phyloP scores from a whole-genome alignment of 768 basidiomycete genomes.

The Tephrocybe sp. region DNA sequence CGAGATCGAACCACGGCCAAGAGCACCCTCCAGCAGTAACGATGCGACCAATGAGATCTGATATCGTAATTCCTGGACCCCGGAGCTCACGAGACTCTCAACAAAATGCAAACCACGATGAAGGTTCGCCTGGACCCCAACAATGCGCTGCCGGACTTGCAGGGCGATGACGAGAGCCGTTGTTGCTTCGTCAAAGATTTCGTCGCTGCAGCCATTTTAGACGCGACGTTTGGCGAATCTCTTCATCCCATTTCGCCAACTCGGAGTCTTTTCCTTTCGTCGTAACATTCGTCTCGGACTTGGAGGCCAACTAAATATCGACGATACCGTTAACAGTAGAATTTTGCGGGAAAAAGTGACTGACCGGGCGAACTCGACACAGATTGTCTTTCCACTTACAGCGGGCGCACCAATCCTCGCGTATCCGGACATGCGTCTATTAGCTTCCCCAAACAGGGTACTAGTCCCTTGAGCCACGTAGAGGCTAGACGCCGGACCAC shows the following conservation, averaged over 20 bases:
- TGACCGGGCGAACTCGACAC: conserved; percentile 93
- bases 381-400: conserved; percentile 95
- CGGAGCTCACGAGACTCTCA: conserved; percentile 51
- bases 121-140: conserved; percentile 49
- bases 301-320: conserved; percentile 59
- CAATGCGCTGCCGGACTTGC: conserved; percentile 60
- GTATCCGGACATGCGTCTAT: too few relatives aligned
- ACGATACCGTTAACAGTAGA: background rate
- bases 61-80: conserved; percentile 47
- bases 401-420: conserved; percentile 97
- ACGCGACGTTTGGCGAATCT: conserved; percentile 81
- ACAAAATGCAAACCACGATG: conserved; percentile 71
- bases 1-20: conserved; percentile 59
- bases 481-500: too few relatives aligned
- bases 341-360: conserved; percentile 7
- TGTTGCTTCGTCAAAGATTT: conserved; percentile 78
- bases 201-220: conserved; percentile 61
- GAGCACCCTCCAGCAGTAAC: conserved; percentile 63
- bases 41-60: conserved; percentile 58
- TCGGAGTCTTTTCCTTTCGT: conserved; percentile 86
- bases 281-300: conserved; percentile 42
- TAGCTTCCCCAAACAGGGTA: too few relatives aligned
- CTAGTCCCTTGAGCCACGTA: too few relatives aligned
- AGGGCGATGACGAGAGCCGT: conserved; percentile 78
- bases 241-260: conserved; percentile 93